Percentiles rank a stretch among this genome's conserved stretches.
These are phyloP conservation scores for Botrytis galanthina DNA, from an alignment of 2,329 filamentous ascomycete genomes.

Conservation along the genomic window DNA sequence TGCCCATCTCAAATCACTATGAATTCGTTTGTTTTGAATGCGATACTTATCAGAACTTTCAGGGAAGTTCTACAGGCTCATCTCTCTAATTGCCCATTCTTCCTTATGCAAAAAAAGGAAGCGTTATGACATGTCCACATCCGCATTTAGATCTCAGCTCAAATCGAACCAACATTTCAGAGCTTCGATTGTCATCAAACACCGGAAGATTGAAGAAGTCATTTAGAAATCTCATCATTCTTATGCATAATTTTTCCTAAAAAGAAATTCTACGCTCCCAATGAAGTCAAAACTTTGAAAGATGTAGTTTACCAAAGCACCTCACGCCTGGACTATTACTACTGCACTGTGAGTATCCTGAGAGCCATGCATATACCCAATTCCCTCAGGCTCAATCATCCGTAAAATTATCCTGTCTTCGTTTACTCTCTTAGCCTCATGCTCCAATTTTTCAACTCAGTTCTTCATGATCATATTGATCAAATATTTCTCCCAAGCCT, in stretches of 20 bases:
- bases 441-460: neutral
- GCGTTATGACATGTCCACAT: too few relatives aligned
- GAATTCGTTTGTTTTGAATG: neutral
- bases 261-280: neutral
- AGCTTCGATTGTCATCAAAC: neutral
- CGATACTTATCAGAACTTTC: neutral
- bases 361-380: accelerated
- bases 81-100: neutral
- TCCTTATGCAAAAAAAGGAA: too few relatives aligned
- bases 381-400: neutral
- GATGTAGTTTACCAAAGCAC: neutral
- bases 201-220: accelerated
- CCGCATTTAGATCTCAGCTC: neutral
- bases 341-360: neutral
- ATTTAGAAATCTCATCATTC: neutral
- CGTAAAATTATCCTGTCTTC: accelerated
- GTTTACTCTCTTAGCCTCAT: neutral
- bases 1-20: neutral
- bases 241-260: neutral
- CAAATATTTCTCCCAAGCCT: neutral
- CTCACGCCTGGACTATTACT: neutral
- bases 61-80: neutral
- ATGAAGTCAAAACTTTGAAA: neutral
- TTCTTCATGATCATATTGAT: neutral
- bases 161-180: neutral